Evolutionary conservation across 352 stramenopile species (phyloP), one percentile per base, ranked within the genome.

Genomic region (Halophytophthora batemanensis): DNA sequence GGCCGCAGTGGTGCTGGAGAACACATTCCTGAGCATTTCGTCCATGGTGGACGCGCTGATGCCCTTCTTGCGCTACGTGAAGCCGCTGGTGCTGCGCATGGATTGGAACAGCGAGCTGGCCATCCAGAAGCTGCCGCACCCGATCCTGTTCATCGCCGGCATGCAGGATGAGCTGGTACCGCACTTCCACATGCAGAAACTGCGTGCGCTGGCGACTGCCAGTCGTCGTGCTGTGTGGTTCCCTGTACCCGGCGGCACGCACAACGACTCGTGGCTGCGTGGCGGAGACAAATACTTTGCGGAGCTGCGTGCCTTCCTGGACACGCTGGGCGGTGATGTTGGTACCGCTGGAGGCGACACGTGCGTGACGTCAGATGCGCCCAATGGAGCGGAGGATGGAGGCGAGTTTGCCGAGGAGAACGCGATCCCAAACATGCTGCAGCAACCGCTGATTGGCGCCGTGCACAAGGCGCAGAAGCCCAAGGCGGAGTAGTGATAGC

Each of bases 181-280:
- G 19, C 84, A 92, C 55, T 71, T 54, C 31, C 91, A 98, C 58
- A 97, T 98, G 90, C 61, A 79, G 53, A 61, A 56, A 36, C 69
- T 98, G 48, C 55, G 85, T 18, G 47, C 67, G n/a, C 71, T 96
- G 23, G 83, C 73, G n/a, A 70, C 49, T 6, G 70, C 66, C 8
- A 88, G 71, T 41, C 61, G 65, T 43, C 63, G 53, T 17, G 67
- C 60, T 2, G 61, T 92, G 21, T 94, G 94, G 70, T 72, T 85
- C 36, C 59, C 68, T 2, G 79, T 98, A 8, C 71, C 86, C n/a
- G 75, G 90, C 10, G 94, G 94, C 5, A 98, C 88, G 2, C 94
- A 98, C 65, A 98, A 98, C 59, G 92, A 98, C 69, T 96, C 89
- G 33, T 98, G 89, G 90, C 58, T 97, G 25, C 77, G 90, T 38